Evolutionary conservation across 345 rosid species (phyloP), one percentile per base, ranked within the genome.

Genomic region (Citrus hindsii): DNA sequence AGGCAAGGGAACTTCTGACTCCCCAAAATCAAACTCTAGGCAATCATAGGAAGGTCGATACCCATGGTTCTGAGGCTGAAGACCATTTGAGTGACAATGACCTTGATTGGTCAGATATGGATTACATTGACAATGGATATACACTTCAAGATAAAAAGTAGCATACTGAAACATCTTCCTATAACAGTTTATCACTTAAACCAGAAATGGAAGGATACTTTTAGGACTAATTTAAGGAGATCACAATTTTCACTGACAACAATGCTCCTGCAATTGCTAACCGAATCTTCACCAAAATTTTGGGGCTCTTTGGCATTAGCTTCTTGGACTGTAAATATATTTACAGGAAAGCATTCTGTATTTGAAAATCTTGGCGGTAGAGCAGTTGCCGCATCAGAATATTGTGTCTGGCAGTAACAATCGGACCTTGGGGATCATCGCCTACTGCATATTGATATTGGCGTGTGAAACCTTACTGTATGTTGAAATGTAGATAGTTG

Each of bases 11-110:
- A 73, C 51, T 7, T 67, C 55, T 59, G 27, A n/a, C 33, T 60
- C 37, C 67, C 40, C 79, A 35, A 22, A 51, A 56, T 55, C 35
- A 18, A 66, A 55, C 38, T 5, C 12, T 12, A 0, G 77, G 51
- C 78, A 38, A 62, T 8, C 7, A 46, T 53, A 67, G 59, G 63
- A 59, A 40, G 48, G 79, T 56, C 4, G 82, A 67, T n/a, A 58
- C 56, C n/a, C 22, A 53, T 16, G 40, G 63, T 18, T 78, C 80
- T 25, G 48, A 2, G 3, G 59, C 25, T 8, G 86, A 81, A 2
- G 92, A 85, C 51, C 84, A 63, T 38, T 22, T 46, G 8, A 37
- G 77, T 7, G 92, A 90, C 62, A 88, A 89, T 2, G 92, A 89
- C 42, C 93, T 79, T 58, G 89, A 89, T 1, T 72, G 74, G 80